Base-by-base conservation (phyloP, 2,329 filamentous ascomycete genomes). In the Hymenoscyphus infarciens region DNA sequence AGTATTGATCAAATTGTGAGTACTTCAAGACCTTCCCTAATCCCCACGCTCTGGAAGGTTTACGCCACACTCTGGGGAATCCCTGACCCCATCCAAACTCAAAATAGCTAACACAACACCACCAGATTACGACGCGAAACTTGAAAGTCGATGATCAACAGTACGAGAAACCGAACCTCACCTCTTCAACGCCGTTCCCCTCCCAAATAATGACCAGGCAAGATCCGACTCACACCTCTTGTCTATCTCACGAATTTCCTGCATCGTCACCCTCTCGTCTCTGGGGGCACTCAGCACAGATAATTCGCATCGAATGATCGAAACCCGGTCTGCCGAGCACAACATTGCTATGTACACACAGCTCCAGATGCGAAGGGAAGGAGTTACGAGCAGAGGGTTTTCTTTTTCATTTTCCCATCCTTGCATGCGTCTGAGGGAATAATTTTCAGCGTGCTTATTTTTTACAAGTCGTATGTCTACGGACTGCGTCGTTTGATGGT, bases 1-100 rank as follows among this genome's bases (percentile, higher is more conserved):
- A 94, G 80, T 94, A 92, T 76, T 96, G 91, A 77, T 56, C 42
- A 8, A 49, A 55, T 59, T 31, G 49, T 62, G 49, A 56, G 15
- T 45, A 42, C 33, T 31, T n/a, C n/a, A n/a, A n/a, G n/a, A n/a
- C n/a, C n/a, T n/a, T 13, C 13, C 35, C 35, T 13, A 38, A 15
- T 38, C 35, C 35, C 35, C 35, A 38, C 16, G 13, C 3, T 38
- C 13, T 38, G 35, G 35, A 13, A 38, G 35, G 11, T 13, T 16
- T 35, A 49, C 42, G 45, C 19, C 45, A 52, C 45, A 59, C 11
- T 52, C 57, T 11, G 57, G 42, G 57, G 57, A 59, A 49, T 27
- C 22, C 33, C 10, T 52, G 45, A 25, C 10, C 13, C 13, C 45
- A 25, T 25, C n/a, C 11, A 2, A 25, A 52, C n/a, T 22, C 22